A percentile compares a stretch with the other conserved stretches of the same genome.
phyloP scores from a whole-genome alignment of 2,329 filamentous ascomycete species.

The Neoscytalidium dimidiatum region DNA sequence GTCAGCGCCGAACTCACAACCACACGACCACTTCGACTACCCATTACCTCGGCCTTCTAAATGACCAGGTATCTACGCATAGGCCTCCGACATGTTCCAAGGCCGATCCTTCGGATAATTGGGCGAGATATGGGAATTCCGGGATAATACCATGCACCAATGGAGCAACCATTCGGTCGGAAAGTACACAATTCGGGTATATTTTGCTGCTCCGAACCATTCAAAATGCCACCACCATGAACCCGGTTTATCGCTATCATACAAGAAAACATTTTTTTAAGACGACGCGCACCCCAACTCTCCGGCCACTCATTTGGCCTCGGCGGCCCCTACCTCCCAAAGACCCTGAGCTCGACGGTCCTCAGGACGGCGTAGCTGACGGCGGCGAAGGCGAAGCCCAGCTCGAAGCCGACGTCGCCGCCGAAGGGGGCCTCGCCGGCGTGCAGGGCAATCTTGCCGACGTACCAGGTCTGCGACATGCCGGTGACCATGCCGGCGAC shows the following conservation, averaged over 20 bases:
- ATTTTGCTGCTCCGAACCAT: neutral
- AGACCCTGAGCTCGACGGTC: conserved; percentile 49
- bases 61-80: too few relatives aligned
- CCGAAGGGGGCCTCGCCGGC: conserved; percentile 55
- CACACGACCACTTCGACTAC: too few relatives aligned
- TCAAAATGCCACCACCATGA: neutral
- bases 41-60: too few relatives aligned
- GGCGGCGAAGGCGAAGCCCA: conserved; percentile 63
- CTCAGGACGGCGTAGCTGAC: conserved; percentile 56
- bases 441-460: conserved; percentile 65
- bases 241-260: neutral
- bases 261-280: neutral
- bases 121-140: too few relatives aligned
- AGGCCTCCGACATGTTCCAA: too few relatives aligned
- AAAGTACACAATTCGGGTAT: neutral
- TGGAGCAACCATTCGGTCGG: too few relatives aligned
- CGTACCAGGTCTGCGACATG: conserved; percentile 69
- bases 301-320: conserved; percentile 10
- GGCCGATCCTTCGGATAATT: too few relatives aligned
- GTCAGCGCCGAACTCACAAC: too few relatives aligned
- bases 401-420: conserved; percentile 65
- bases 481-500: conserved; percentile 67
- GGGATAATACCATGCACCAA: too few relatives aligned
- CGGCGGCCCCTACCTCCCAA: conserved; percentile 38
- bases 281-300: neutral